These are phyloP conservation scores for Acacia concinna DNA, from an alignment of 331 rosid species.

Conservation along the genomic window DNA sequence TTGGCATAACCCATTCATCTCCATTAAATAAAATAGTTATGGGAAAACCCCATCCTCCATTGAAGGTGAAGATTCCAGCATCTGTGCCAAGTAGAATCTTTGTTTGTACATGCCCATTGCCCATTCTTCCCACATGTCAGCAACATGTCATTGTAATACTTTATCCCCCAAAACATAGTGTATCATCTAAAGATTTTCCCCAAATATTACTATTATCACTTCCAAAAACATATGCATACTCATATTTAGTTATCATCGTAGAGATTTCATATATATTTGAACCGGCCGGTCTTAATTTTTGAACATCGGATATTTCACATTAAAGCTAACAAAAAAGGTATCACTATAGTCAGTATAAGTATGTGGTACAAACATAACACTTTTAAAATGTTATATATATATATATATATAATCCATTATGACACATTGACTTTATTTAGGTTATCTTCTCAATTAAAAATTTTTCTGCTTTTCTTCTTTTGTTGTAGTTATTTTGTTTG, in stretches of 20 bases:
- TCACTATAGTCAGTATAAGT: no score
- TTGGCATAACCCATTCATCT: slow-evolving; percentile 78
- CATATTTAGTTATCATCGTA: neutral
- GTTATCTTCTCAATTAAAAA: neutral
- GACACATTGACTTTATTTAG: neutral
- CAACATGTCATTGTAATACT: slow-evolving; percentile 68
- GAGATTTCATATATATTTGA: neutral
- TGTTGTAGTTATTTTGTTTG: neutral
- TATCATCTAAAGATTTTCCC: slow-evolving; percentile 53
- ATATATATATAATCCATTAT: no score
- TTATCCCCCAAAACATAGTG: slow-evolving; percentile 78
- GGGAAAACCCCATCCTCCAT: slow-evolving; percentile 79
- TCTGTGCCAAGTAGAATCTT: slow-evolving; percentile 69
- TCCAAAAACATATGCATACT: neutral
- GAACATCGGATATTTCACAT: neutral
- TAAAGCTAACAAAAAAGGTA: neutral
- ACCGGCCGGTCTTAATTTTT: no score
- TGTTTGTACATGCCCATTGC: slow-evolving; percentile 64
- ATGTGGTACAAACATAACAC: neutral
- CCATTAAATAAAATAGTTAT: slow-evolving; percentile 73
- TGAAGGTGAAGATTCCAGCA: slow-evolving; percentile 54
- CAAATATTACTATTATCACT: neutral
- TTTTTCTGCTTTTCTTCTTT: neutral
- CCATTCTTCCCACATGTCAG: slow-evolving; percentile 53
- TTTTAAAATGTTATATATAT: neutral